Percentiles rank a stretch among this genome's conserved stretches.
These are phyloP conservation scores for Xylaria bambusicola DNA, from an alignment of 495 filamentous ascomycete species.

Conservation along the genomic window DNA sequence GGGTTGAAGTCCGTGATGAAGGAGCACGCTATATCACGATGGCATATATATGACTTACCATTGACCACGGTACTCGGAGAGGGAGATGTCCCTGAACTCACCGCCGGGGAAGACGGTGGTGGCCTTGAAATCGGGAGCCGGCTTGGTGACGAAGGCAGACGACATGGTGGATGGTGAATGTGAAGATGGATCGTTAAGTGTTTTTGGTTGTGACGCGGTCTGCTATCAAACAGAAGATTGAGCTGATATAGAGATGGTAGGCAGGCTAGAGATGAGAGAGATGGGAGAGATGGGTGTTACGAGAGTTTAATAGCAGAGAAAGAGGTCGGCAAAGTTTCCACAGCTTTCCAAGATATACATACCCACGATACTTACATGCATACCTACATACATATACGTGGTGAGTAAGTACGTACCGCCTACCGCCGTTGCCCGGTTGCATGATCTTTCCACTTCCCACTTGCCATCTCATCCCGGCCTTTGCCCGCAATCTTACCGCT, in stretches of 20 bases:
- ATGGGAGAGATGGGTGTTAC: background rate
- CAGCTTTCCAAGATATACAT: too few species aligned
- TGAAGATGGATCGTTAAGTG: background rate
- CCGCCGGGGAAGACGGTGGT: constrained; percentile 49
- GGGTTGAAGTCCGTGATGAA: constrained; percentile 1
- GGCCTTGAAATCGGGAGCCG: constrained; percentile 52
- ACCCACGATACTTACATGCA: too few species aligned
- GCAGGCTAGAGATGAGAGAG: background rate
- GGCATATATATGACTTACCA: constrained; percentile 24
- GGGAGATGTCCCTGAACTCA: constrained; percentile 47
- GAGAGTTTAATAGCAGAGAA: background rate
- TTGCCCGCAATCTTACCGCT: too few species aligned
- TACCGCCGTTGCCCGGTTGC: background rate
- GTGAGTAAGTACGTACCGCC: background rate
- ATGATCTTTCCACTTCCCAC: background rate
- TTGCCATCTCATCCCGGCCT: too few species aligned
- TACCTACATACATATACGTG: too few species aligned
- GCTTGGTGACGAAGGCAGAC: constrained; percentile 52
- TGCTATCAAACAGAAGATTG: too few species aligned
- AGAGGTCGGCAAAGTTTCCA: background rate
- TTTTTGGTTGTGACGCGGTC: background rate
- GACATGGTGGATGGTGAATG: constrained; percentile 25
- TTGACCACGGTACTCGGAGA: constrained; percentile 33
- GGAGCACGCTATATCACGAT: background rate
- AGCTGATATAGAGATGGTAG: too few species aligned